A percentile compares a stretch with the other conserved stretches of the same genome.
These are phyloP conservation scores for Phytophthora pinifolia DNA, from an alignment of 352 stramenopile genomes.

Conservation along the genomic window DNA sequence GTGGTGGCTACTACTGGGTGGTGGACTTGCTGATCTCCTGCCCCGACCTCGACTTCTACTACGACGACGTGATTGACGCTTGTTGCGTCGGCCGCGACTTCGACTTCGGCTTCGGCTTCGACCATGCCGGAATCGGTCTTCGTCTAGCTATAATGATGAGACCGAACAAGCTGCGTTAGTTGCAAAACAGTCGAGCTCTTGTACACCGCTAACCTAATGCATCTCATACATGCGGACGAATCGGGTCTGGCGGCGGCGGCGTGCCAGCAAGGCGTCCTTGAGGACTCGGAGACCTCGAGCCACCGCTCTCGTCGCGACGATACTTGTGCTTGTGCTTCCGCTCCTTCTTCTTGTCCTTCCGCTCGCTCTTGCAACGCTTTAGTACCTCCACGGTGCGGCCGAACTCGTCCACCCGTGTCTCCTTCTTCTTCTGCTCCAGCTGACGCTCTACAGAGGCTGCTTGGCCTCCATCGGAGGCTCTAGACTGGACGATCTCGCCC, in stretches of 20 bases:
- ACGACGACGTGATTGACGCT: conserved; percentile 11
- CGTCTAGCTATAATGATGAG: conserved; percentile 39
- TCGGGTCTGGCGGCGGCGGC: conserved; percentile 57
- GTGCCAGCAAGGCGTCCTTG: conserved; percentile 33
- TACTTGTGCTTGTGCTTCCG: conserved; percentile 29
- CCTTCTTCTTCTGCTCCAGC: conserved; percentile 26
- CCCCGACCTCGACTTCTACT: conserved; percentile 16
- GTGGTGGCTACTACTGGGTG: not conserved
- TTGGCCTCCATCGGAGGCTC: not conserved
- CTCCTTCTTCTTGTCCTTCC: conserved; percentile 23
- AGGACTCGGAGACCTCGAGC: conserved; percentile 27
- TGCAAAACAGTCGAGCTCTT: not conserved
- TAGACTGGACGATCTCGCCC: conserved; percentile 32
- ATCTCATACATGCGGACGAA: conserved; percentile 52
- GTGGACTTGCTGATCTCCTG: not conserved
- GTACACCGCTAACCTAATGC: not conserved
- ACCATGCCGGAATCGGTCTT: conserved; percentile 13
- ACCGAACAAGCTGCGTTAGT: not conserved
- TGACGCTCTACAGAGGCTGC: not conserved
- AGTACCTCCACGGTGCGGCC: conserved; percentile 58
- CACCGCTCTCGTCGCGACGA: conserved; percentile 18
- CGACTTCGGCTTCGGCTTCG: conserved; percentile 5
- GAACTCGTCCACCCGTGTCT: conserved; percentile 76
- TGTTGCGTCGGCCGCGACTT: conserved; percentile 22
- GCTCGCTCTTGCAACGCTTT: conserved; percentile 18